Percentiles rank a stretch among this genome's conserved stretches.
phyloP scores from a whole-genome alignment of 768 basidiomycete genomes.

The Termitomyces sp. region DNA sequence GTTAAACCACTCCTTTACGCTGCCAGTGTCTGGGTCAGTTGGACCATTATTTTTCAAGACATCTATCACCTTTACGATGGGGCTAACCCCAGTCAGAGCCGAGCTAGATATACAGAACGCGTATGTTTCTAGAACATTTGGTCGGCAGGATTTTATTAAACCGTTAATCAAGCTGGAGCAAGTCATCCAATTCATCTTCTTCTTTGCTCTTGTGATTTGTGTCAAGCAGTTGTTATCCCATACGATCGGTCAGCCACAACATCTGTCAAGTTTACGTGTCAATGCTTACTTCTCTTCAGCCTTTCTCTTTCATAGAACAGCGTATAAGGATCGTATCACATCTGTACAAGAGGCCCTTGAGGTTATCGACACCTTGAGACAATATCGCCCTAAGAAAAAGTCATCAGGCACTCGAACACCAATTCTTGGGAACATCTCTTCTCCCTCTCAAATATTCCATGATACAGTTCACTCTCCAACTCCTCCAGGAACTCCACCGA shows the following conservation, averaged over 20 bases:
- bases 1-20: slow-evolving; percentile 74
- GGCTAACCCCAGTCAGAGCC: slow-evolving; percentile 36
- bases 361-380: slow-evolving; percentile 65
- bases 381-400: slow-evolving; percentile 53
- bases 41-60: slow-evolving; percentile 69
- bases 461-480: slow-evolving; percentile 26
- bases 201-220: slow-evolving; percentile 62
- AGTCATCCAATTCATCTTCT: slow-evolving; percentile 73
- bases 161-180: slow-evolving; percentile 42
- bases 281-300: slow-evolving; percentile 31
- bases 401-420: slow-evolving; percentile 42
- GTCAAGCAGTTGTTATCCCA: slow-evolving; percentile 69
- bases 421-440: slow-evolving; percentile 30
- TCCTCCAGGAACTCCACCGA: slow-evolving; percentile 13
- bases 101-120: slow-evolving; percentile 57
- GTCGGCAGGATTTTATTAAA: not conserved
- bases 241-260: slow-evolving; percentile 41
- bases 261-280: not conserved
- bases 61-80: slow-evolving; percentile 58
- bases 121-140: slow-evolving; percentile 29
- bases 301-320: slow-evolving; percentile 74
- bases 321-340: slow-evolving; percentile 69
- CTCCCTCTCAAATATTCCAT: slow-evolving; percentile 15
- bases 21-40: slow-evolving; percentile 66
- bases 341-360: slow-evolving; percentile 49